Base-by-base conservation (phyloP, 1,284 basidiomycete species). In the Ceratobasidium sp. region DNA sequence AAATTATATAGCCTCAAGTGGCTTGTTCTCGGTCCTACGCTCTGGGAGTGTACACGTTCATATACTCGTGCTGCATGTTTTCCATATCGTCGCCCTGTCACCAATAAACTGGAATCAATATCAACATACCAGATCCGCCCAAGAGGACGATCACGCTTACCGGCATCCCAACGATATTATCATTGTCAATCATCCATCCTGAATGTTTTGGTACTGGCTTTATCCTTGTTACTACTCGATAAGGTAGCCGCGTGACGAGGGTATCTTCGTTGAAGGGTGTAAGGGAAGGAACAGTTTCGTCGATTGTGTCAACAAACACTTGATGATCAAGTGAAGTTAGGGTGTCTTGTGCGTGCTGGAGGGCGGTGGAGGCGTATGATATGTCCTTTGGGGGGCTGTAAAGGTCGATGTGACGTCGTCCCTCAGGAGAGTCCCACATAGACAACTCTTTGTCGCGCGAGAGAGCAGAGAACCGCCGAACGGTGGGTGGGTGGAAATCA, bases 321-420 rank as follows among this genome's bases (percentile, higher is more conserved):
- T 15, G 29, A 27, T 72, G 22, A 19, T 53, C 27, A 27, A 57
- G 53, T 17, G 29, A 45, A 14, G n/a, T 9, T 9, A 31, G 9
- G 17, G 36, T 27, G 47, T 17, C 45, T 31, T 33, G 45, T n/a
- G 17, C 22, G 9, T 24, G 60, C n/a, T 19, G 41, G 17, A 72
- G 17, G n/a, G 56, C 90, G 74, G 92, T 90, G 78, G 91, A 87
- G 51, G 89, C 86, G 17, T 81, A 78, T 69, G 86, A 84, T 45
- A 92, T 89, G 72, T 88, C 81, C 22, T 85, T 83, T 77, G 91
- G 88, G 1, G 87, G n/a, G 24, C 69, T 60, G n/a, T 72, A 24
- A 56, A 60, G 41, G 41, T 72, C 69, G 29, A 60, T 36, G 44
- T 72, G 69, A 5, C 57, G 69, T 19, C 69, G 44, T 27, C 3